These are phyloP conservation scores for Lentinus tigrinus DNA, from an alignment of 768 basidiomycete genomes.

Conservation along the genomic window DNA sequence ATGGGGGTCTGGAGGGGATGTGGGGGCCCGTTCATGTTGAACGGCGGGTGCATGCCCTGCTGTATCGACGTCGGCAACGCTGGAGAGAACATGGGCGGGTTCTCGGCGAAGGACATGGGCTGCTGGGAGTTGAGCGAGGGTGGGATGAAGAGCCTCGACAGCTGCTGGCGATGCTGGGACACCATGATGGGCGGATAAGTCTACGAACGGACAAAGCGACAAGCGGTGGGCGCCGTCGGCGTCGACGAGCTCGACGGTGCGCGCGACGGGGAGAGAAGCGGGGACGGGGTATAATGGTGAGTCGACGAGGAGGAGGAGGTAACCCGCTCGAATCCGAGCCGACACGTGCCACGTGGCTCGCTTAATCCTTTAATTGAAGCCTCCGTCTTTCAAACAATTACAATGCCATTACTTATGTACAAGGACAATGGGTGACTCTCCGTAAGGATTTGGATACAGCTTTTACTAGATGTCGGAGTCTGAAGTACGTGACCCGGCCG, in stretches of 20 bases:
- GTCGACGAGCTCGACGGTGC: constrained; percentile 1
- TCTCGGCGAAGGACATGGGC: constrained; percentile 42
- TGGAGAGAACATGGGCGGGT: constrained; percentile 61
- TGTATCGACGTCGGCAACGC: constrained; percentile 60
- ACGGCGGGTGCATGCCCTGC: constrained; percentile 55
- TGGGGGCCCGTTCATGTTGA: constrained; percentile 32
- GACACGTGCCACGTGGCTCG: no score
- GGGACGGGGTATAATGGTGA: constrained; percentile 1
- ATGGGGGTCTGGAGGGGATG: constrained; percentile 67
- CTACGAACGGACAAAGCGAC: neutral
- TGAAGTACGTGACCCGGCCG: no score
- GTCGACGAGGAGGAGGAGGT: no score
- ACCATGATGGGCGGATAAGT: constrained; percentile 16
- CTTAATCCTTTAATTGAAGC: neutral
- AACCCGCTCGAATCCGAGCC: no score
- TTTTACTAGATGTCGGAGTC: no score
- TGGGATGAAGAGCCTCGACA: constrained; percentile 59
- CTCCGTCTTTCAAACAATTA: no score
- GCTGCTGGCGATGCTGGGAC: constrained; percentile 38
- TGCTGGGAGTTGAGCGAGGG: constrained; percentile 56
- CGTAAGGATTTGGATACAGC: no score
- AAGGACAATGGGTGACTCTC: no score
- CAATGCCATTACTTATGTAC: no score
- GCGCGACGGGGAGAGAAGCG: neutral
- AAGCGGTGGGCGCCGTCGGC: neutral